Percentiles rank a stretch among this genome's conserved stretches.
phyloP scores from a whole-genome alignment of 2,329 filamentous ascomycete species.

The Sordariomycetes sp. region DNA sequence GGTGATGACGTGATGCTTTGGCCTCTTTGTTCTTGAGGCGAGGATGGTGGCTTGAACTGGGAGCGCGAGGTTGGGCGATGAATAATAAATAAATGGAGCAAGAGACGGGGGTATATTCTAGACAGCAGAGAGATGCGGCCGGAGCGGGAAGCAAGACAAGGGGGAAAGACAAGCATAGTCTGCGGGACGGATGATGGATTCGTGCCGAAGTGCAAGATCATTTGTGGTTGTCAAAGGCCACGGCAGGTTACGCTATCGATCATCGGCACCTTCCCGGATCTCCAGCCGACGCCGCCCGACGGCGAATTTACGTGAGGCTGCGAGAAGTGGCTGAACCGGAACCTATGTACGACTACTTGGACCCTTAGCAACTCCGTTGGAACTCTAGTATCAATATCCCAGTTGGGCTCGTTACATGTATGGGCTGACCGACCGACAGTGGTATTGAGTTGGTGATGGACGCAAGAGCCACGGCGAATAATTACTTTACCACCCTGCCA shows the following conservation, averaged over 20 bases:
- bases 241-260: neutral
- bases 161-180: neutral
- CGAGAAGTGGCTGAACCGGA: neutral
- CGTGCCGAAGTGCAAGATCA: neutral
- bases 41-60: neutral
- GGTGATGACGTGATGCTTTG: neutral
- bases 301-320: neutral
- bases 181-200: neutral
- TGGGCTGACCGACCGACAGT: too few species aligned
- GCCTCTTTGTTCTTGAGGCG: neutral
- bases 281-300: neutral
- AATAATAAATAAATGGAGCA: neutral
- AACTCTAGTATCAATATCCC: too few species aligned
- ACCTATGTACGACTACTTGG: neutral
- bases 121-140: neutral
- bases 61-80: neutral
- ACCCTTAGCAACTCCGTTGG: neutral
- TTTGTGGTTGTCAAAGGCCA: neutral
- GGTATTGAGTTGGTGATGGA: too few species aligned
- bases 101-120: neutral
- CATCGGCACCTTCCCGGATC: neutral
- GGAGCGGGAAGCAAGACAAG: neutral
- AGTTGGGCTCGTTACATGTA: too few species aligned
- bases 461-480: too few species aligned
- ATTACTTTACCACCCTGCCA: too few species aligned